Conservation (phyloP, 2,329 filamentous ascomycete species). For the Aspergillus sp. region DNA sequence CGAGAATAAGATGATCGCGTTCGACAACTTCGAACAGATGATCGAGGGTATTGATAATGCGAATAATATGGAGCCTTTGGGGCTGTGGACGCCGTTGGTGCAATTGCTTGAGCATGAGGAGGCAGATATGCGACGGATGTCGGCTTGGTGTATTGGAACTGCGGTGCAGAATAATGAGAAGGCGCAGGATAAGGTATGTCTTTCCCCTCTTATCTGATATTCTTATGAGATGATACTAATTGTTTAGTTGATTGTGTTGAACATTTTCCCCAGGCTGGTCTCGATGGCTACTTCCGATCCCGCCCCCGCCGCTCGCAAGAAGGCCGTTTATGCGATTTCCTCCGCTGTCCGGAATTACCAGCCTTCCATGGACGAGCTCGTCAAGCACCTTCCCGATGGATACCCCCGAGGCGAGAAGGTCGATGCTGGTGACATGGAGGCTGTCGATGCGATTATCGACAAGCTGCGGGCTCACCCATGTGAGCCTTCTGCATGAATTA, state of each 20-base stretch:
- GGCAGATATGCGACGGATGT: constrained; percentile 68
- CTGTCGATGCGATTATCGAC: constrained; percentile 67
- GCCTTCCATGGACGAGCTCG: constrained; percentile 57
- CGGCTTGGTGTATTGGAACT: constrained; percentile 90
- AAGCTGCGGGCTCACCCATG: constrained; percentile 49
- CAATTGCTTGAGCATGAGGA: constrained; percentile 62
- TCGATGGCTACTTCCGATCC: constrained; percentile 56
- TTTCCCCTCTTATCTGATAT: constrained; percentile 40
- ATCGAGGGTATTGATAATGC: constrained; percentile 93
- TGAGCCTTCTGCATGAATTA: constrained; percentile 17
- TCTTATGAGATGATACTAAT: constrained; percentile 7
- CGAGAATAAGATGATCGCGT: constrained; percentile 72
- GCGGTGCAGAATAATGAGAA: constrained; percentile 93
- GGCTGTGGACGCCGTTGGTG: constrained; percentile 76
- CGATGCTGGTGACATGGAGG: constrained; percentile 84
- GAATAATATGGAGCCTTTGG: constrained; percentile 76
- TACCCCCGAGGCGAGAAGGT: constrained; percentile 53
- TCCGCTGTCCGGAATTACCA: constrained; percentile 85
- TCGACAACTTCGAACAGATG: constrained; percentile 92
- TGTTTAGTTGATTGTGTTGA: constrained; percentile 47
- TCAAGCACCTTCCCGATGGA: constrained; percentile 60
- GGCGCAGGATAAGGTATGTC: constrained; percentile 64
- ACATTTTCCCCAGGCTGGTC: constrained; percentile 65
- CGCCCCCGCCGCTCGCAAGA: constrained; percentile 63
- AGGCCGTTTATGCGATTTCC: constrained; percentile 84